phyloP scores from a whole-genome alignment of 2,329 filamentous ascomycete species.

The Pseudopithomyces chartarum region DNA sequence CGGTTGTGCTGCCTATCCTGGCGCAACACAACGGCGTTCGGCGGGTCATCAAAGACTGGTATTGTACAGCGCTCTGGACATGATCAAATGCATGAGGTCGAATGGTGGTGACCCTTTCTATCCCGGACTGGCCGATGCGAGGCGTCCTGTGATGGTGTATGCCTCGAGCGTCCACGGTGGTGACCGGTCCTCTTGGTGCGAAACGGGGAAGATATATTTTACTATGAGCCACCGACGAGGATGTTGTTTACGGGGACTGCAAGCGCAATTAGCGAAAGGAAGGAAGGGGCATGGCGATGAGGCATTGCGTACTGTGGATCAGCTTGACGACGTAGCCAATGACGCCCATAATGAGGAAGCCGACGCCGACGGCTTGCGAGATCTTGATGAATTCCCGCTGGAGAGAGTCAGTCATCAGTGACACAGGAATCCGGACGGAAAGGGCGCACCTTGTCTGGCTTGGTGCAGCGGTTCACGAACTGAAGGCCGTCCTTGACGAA shows the following conservation, averaged over 20 bases:
- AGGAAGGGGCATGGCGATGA: no score
- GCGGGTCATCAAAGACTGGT: neutral
- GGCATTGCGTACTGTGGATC: constrained; percentile 45
- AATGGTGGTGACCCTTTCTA: neutral
- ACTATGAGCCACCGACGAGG: constrained; percentile 51
- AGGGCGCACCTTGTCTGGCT: constrained; percentile 40
- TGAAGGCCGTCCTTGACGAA: constrained; percentile 54
- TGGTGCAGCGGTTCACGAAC: constrained; percentile 57
- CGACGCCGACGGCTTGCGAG: constrained; percentile 57
- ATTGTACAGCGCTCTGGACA: neutral
- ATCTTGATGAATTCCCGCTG: constrained; percentile 51
- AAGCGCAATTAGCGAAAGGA: neutral
- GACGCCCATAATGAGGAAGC: constrained; percentile 59
- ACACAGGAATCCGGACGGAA: constrained; percentile 31
- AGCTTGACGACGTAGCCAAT: constrained; percentile 60
- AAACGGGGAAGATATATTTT: neutral
- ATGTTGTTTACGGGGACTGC: constrained; percentile 58
- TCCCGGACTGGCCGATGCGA: neutral
- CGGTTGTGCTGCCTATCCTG: no score
- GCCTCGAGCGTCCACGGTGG: neutral
- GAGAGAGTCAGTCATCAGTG: constrained; percentile 51
- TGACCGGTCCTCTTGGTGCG: neutral
- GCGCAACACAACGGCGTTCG: neutral
- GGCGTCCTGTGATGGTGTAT: neutral
- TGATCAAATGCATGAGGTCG: constrained; percentile 6